Base-by-base conservation (phyloP, 306 rosid genomes). In the Trichosanthes cucumerina region DNA sequence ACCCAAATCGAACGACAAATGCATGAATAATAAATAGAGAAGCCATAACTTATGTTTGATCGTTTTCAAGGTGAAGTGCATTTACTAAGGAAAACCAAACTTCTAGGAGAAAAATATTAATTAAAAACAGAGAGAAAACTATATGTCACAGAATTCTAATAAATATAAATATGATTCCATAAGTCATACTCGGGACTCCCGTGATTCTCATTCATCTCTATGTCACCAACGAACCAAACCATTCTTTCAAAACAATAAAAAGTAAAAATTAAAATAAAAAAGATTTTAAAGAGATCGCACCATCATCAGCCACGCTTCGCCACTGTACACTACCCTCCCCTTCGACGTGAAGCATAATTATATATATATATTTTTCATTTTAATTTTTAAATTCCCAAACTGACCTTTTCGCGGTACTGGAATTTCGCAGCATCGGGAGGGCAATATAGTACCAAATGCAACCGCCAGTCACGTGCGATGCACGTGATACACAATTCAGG, bases 141-240 rank as follows among this genome's bases (percentile, higher is more conserved):
- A 15, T 19, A 6, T 14, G 18, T 2, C 44, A 74, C 53, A n/a
- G 5, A 62, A 70, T 34, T 21, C 31, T 53, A 56, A 66, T 59
- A 78, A 24, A 24, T 64, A 66, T 14, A 24, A 56, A 3, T 71
- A 57, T 38, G 74, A 82, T 76, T 73, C 63, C 62, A 31, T 28
- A 84, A 72, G 76, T 80, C 73, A 43, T 52, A 52, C 81, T 90
- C 84, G 86, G 71, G 57, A 73, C 79, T 84, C 91, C 78, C 95
- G 91, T 92, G 95, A 88, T 80, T 81, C 83, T 81, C 95, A 85
- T 88, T 88, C 81, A 85, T 82, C 87, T 72, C 77, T 57, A 53
- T 71, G 77, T 75, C 87, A 16, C 93, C 57, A 85, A 85, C 26
- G 24, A 75, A 70, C 74, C 78, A 79, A 75, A 83, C 79, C 77